Base-by-base conservation (phyloP, 1,139 yeast species). In the Lodderomyces metapsilosis region DNA sequence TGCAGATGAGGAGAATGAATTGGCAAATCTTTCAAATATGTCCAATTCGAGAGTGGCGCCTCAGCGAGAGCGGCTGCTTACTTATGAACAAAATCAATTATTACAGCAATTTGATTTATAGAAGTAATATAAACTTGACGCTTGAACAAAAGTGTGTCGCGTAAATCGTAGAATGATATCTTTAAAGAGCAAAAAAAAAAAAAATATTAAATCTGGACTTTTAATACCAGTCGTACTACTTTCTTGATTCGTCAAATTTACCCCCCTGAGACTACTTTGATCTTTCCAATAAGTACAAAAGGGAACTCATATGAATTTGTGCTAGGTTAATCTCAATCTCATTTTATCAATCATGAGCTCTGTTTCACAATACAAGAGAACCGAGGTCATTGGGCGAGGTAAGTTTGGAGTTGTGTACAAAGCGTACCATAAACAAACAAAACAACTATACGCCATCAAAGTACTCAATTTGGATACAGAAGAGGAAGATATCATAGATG, bases 351-450 rank as follows among this genome's bases (percentile, higher is more conserved):
- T n/a, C n/a, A 49, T 50, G 53, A 46, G 38, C 36, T 43, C 50
- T n/a, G 41, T 45, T 10, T 42, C 52, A 24, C 43, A 74, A 39
- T 88, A 82, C 64, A 81, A 83, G 55, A 76, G 96, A 39, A 86
- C 94, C 10, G 98, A 92, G 61, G 84, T 91, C 34, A 84, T 94
- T 18, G 99, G 98, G 5, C 76, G 95, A 47, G 99, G 99, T 13
- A 91, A 89, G 66, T 94, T 92, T 62, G 99, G 99, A 32, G 84
- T 91, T 27, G 99, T 94, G 9, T 94, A 92, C 64, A 91, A 89
- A 58, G 95, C 96, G 9, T 63, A 73, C 46, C 76, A 83, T 54
- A 65, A 73, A 42, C 79, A 73, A 41, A 78, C 88, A 27, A 84
- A 82, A 52, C 84, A 84, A 49, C 79, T 88, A 2, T 94, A 88